phyloP scores from a whole-genome alignment of 2,329 filamentous ascomycete species.

The Oidium heveae region DNA sequence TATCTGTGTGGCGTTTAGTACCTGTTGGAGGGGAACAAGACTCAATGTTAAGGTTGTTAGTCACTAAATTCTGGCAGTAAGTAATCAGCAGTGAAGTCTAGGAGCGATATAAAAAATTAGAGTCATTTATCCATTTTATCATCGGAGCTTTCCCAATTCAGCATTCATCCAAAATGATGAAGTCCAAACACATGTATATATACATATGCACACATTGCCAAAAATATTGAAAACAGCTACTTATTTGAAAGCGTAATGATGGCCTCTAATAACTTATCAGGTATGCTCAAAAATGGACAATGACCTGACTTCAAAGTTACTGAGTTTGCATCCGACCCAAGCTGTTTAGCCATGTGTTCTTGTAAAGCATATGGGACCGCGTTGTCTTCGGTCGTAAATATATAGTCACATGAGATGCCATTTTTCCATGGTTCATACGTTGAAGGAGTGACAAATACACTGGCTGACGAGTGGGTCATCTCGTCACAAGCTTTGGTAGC shows the following conservation, averaged over 20 bases:
- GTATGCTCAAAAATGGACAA: conserved; percentile 6
- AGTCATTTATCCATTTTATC: too few species aligned
- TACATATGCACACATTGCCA: too few species aligned
- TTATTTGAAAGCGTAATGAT: conserved; percentile 2
- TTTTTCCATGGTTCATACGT: conserved; percentile 7
- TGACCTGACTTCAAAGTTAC: conserved; percentile 5
- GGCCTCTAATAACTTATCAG: conserved; percentile 4
- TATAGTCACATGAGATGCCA: conserved; percentile 5
- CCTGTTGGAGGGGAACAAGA: too few species aligned
- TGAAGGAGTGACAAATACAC: conserved; percentile 3
- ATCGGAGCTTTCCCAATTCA: too few species aligned
- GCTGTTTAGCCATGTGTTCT: conserved; percentile 4
- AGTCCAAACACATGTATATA: too few species aligned
- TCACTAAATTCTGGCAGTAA: too few species aligned
- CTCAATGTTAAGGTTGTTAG: too few species aligned
- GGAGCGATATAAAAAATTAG: too few species aligned
- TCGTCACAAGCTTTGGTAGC: not conserved
- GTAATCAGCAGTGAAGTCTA: too few species aligned
- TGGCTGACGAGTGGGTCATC: conserved; percentile 3
- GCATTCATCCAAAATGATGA: too few species aligned
- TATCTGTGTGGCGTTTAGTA: too few species aligned
- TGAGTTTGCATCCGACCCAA: conserved; percentile 3
- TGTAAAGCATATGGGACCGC: conserved; percentile 4
- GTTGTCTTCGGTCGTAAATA: conserved; percentile 6
- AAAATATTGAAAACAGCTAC: too few species aligned